Evolutionary conservation across 371 early-diverging fungal genomes (phyloP).

Genomic region (Apophysomyces trapeziformis): DNA sequence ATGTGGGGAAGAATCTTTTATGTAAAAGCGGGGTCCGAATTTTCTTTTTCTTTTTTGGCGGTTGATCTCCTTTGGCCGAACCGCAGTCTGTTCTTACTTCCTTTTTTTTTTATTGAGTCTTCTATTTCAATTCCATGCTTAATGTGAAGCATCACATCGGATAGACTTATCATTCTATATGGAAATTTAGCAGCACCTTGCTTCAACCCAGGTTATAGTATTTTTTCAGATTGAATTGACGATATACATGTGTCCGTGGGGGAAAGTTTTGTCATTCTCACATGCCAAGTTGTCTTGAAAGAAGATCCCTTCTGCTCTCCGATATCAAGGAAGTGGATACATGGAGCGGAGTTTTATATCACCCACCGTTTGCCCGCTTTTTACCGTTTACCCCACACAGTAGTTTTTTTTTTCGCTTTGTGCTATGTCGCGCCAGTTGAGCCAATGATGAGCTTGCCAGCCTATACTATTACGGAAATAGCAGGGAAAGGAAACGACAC

Average conservation of each 20-base stretch:
- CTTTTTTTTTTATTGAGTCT: neutral
- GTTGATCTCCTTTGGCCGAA: conserved; percentile 1
- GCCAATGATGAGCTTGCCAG: neutral
- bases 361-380: conserved; percentile 7
- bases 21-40: conserved; percentile 3
- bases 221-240: neutral
- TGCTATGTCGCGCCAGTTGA: conserved; percentile 2
- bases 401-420: neutral
- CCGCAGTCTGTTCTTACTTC: neutral
- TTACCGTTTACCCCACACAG: conserved; percentile 11
- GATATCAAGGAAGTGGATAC: conserved; percentile 1
- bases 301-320: neutral
- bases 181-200: too few species aligned
- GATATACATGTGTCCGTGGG: neutral
- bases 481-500: neutral
- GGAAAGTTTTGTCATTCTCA: conserved; percentile 9
- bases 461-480: neutral
- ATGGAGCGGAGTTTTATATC: neutral
- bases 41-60: conserved; percentile 1
- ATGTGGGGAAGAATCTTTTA: conserved; percentile 8
- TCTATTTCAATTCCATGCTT: neutral
- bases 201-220: too few species aligned
- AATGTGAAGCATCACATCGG: neutral
- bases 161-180: too few species aligned
- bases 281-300: neutral